A percentile compares a stretch with the other conserved stretches of the same genome.
phyloP scores from a whole-genome alignment of 208 protist genomes.

The Trypanosoma melophagium region DNA sequence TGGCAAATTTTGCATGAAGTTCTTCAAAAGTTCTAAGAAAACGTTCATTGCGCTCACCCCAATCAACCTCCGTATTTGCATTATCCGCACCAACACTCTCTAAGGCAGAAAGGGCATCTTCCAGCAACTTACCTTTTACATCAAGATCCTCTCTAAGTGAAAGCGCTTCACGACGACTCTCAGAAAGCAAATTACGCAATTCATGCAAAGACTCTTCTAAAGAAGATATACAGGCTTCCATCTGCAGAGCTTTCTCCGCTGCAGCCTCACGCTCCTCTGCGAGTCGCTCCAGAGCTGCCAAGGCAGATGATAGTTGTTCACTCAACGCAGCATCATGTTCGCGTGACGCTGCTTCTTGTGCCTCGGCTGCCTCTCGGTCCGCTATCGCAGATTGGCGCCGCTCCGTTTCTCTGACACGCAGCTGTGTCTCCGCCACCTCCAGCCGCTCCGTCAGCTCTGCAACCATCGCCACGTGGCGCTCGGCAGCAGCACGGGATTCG shows the following conservation, averaged over 20 bases:
- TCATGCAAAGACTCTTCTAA: conserved; percentile 26
- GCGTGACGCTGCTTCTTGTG: too few species aligned
- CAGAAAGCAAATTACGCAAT: not conserved
- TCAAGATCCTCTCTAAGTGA: conserved; percentile 11
- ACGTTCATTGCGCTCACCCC: not conserved
- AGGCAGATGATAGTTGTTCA: conserved; percentile 20
- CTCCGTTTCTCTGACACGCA: too few species aligned
- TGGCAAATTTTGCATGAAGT: conserved; percentile 1
- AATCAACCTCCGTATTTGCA: not conserved
- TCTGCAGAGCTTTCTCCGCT: conserved; percentile 8
- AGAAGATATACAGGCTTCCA: conserved; percentile 26
- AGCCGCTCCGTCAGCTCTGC: too few species aligned
- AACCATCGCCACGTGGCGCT: too few species aligned
- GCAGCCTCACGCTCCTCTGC: conserved; percentile 26
- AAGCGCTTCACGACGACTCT: not conserved
- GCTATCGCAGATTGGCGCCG: too few species aligned
- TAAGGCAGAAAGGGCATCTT: not conserved
- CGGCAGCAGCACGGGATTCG: conserved; percentile 4
- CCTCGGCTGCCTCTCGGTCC: too few species aligned
- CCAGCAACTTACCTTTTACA: not conserved
- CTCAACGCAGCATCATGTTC: conserved; percentile 7
- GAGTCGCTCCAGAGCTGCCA: conserved; percentile 27
- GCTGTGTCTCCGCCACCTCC: too few species aligned
- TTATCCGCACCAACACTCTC: conserved; percentile 5
- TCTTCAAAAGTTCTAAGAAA: conserved; percentile 12